Base-by-base conservation (phyloP, 257 asterid species). In the Nicotiana tomentosiformis region DNA sequence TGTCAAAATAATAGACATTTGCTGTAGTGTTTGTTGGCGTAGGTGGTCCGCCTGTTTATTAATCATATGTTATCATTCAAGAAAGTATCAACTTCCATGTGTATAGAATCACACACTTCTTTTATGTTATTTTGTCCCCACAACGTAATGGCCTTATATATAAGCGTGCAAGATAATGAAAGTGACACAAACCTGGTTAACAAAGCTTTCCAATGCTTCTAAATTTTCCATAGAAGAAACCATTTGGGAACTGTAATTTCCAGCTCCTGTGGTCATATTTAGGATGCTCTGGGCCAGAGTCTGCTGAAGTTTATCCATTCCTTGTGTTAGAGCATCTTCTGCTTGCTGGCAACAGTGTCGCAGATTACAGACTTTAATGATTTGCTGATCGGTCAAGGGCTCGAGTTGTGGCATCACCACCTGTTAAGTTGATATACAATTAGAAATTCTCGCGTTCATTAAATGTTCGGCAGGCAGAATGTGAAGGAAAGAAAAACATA, bases 291-390 rank as follows among this genome's bases (percentile, higher is more conserved):
- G 98, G 0, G 91, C 91, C 39, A 96, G 91, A 17, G 91, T 90
- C 83, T 96, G 98, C 82, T 93, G 98, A 43, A 96, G 97, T 90
- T 93, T 94, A 4, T 96, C 97, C 90, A 94, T 93, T 46, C 99
- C 99, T 37, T 93, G 97, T 35, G 93, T 66, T n/a, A 96, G 89
- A 30, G 98, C 99, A 78, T 94, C 98, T 87, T 96, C 99, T 0
- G 99, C 99, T 85, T 96, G 99, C 81, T 90, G 90, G 82, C 99
- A 94, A 37, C 92, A 94, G 64, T 91, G 98, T 64, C 85, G 90
- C 35, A 96, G 84, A 32, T 84, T 92, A 72, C 86, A 84, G 5
- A 94, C 91, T 17, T 76, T 86, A 8, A 77, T 85, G 3, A 85
- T 70, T 85, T 96, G 99, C 86, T 89, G 89, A 57, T 94, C 98